Evolutionary conservation across 23 red algal species (phyloP).

Genomic region (Gracilaria gracilis): DNA sequence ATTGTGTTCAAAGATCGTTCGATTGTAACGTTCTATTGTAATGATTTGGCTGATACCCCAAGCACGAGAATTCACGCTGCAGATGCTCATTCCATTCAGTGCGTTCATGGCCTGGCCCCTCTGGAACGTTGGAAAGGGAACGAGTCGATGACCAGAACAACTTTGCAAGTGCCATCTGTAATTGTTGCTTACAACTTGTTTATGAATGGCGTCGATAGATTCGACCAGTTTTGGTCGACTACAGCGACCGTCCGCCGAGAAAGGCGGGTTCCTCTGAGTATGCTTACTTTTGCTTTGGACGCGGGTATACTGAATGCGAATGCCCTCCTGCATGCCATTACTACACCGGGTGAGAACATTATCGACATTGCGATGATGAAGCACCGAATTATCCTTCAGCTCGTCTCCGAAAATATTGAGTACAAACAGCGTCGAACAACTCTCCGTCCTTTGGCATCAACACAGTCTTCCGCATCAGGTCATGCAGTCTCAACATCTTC

Average conservation of each 20-base stretch:
- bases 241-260: neutral
- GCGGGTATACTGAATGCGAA: neutral
- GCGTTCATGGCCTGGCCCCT: too few relatives aligned
- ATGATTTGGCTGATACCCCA: neutral
- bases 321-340: neutral
- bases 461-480: too few relatives aligned
- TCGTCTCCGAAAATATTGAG: too few relatives aligned
- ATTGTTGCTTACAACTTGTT: too few relatives aligned
- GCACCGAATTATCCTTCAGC: too few relatives aligned
- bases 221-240: conserved; percentile 21
- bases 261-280: neutral
- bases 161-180: neutral
- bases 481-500: too few relatives aligned
- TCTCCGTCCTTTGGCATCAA: too few relatives aligned
- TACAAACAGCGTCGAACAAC: too few relatives aligned
- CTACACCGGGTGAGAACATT: too few relatives aligned
- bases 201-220: conserved; percentile 15
- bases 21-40: neutral
- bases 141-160: neutral
- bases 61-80: neutral
- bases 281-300: neutral
- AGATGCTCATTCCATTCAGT: neutral
- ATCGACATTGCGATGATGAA: too few relatives aligned
- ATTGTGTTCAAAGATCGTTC: neutral
- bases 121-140: neutral